Evolutionary conservation across 2,329 filamentous ascomycete genomes (phyloP), one percentile per base, ranked within the genome.

Genomic region (Xylaria sp.): DNA sequence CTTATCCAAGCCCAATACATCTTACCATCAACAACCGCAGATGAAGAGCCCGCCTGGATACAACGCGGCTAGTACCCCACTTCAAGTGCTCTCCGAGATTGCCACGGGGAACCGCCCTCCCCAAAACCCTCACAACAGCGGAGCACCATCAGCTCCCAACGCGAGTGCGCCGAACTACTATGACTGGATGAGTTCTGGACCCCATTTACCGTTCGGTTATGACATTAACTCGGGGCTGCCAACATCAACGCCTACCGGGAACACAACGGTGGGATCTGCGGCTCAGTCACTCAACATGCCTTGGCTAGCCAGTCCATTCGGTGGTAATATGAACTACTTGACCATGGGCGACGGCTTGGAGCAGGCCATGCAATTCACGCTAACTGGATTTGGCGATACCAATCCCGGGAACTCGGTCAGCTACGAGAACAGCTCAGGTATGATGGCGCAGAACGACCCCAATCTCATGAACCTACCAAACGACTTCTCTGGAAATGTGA

Each of bases 1-100:
- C 19, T 52, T 19, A 8, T 14, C 62, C 11, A 21, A n/a, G 14
- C 17, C 52, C 43, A 64, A 40, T 23, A 31, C 37, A 19, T 56
- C 66, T 43, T 70, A 72, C 50, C 50, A 57, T 35, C 61, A 43
- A 37, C 66, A 63, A 25, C 54, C 65, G 15, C 70, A 68, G 11
- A 68, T 58, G 11, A 69, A 55, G 19, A 71, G 68, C 37, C 70
- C 70, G 21, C 43, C 67, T 1, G 72, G 73, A 25, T 75, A 75
- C 56, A 65, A 70, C 57, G 46, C 77, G 0, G 78, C 77, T 33
- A 85, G 82, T 69, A 86, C 84, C 0, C 84, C 84, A 1, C 78
- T 87, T 3, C 82, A 86, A 55, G 76, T 87, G 23, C 78, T 87
- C 6, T 86, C 84, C 38, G 84, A 87, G 67, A 80, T 86, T 35